Conservation (phyloP, 257 asterid species). For the Verbascum thapsus region DNA sequence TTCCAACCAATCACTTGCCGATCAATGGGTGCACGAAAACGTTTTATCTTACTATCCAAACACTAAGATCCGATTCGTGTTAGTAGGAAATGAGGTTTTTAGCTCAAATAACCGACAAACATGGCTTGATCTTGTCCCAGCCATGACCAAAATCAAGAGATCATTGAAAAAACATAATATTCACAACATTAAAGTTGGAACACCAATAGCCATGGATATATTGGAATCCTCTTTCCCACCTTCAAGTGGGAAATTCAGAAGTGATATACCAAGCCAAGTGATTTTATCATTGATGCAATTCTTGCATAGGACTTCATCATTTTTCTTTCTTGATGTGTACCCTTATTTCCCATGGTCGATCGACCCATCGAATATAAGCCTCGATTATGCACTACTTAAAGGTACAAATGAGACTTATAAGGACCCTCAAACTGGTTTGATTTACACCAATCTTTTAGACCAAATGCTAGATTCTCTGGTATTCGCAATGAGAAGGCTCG, state of each 20-base stretch:
- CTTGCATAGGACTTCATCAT: conserved; percentile 52
- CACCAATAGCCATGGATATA: conserved; percentile 74
- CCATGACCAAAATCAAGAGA: conserved; percentile 52
- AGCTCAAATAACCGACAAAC: conserved; percentile 32
- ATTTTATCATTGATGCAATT: conserved; percentile 51
- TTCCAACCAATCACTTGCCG: conserved; percentile 45
- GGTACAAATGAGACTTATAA: conserved; percentile 32
- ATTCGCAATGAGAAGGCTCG: conserved; percentile 60
- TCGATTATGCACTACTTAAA: conserved; percentile 55
- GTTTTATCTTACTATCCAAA: conserved; percentile 54
- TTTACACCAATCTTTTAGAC: conserved; percentile 62
- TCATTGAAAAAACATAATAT: conserved; percentile 42
- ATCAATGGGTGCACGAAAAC: conserved; percentile 61
- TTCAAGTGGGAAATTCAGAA: conserved; percentile 58
- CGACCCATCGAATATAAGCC: conserved; percentile 38
- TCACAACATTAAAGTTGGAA: conserved; percentile 67
- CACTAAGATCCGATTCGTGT: conserved; percentile 54
- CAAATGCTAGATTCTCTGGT: conserved; percentile 68
- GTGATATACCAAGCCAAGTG: conserved; percentile 44
- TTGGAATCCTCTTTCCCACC: conserved; percentile 66
- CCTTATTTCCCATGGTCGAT: conserved; percentile 65
- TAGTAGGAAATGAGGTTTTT: conserved; percentile 74
- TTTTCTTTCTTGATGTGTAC: conserved; percentile 60
- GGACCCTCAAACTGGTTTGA: conserved; percentile 55
- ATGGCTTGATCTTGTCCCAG: conserved; percentile 72